These are phyloP conservation scores for Diaporthe aspalathi DNA, from an alignment of 2,329 filamentous ascomycete species.

Conservation along the genomic window DNA sequence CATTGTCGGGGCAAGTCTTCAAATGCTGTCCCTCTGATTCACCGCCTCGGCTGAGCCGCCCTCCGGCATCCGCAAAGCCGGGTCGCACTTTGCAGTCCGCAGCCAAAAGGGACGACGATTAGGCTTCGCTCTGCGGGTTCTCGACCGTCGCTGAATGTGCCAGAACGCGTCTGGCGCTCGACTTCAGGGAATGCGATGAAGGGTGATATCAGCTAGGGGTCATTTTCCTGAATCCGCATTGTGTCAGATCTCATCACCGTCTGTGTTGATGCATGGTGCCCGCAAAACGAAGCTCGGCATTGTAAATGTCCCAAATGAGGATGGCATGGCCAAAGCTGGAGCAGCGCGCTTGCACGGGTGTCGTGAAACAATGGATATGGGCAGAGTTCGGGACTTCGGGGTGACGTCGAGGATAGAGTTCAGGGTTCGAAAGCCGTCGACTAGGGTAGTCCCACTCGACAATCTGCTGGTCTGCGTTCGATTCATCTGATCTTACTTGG, in stretches of 20 bases:
- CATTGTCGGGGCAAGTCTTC: background rate
- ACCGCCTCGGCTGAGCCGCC: background rate
- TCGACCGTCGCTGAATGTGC: background rate
- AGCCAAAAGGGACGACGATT: too few species aligned
- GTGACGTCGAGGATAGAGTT: conserved; percentile 17
- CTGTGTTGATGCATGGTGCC: conserved; percentile 8
- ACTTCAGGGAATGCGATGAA: background rate
- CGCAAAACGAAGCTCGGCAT: conserved; percentile 14
- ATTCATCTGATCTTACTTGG: background rate
- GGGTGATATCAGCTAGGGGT: background rate
- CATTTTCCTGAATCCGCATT: conserved; percentile 9
- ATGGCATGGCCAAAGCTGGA: background rate
- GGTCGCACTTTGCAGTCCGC: background rate
- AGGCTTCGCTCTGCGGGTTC: background rate
- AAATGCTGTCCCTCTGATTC: background rate
- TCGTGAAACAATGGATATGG: conserved; percentile 6
- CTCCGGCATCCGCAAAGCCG: background rate
- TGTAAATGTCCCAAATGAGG: background rate
- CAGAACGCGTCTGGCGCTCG: background rate
- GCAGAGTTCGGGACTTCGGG: conserved; percentile 29
- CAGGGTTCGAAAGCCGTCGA: background rate
- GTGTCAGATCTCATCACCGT: conserved; percentile 27
- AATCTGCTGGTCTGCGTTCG: background rate
- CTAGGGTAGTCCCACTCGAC: background rate
- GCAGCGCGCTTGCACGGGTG: background rate